Evolutionary conservation across 306 rosid genomes (phyloP), one percentile per base, ranked within the genome.

Genomic region (Prosopis cineraria): DNA sequence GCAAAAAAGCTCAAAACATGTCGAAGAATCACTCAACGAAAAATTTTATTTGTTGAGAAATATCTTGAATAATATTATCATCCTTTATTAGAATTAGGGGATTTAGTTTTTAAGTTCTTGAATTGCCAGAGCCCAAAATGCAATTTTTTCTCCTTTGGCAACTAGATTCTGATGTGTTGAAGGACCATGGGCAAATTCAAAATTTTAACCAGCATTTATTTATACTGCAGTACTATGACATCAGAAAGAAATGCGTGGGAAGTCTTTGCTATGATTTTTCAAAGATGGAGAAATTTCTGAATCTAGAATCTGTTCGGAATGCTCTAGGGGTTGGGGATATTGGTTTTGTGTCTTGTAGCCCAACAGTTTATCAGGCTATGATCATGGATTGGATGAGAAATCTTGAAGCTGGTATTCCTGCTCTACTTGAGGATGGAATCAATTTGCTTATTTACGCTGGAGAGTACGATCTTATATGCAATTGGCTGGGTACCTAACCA

Each of bases 311-410:
- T 50, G 98, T 91, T 27, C 89, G 93, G 81, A 88, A 88, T 73
- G 87, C 94, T 44, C 97, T 95, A 5, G 98, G 91, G 76, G 99
- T 93, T 81, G 96, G 93, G 81, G 87, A 91, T 72, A 87, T 91
- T 68, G 86, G 82, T 56, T 93, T 93, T 81, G 99, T 93, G 76
- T 95, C 99, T 4, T 95, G 99, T 83, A 95, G 99, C 84, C 69
- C 90, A 13, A 78, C 94, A 0, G 98, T 95, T 52, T 93, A 95
- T 82, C 85, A 85, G 78, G 98, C 99, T 77, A 95, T 95, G 99
- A 87, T 95, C 55, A 78, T 90, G 83, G 99, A 95, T 84, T 93
- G 97, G 97, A 95, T 95, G 99, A 89, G 97, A 80, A 93, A 95
- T 79, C 91, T 90, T 11, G 97, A 95, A 91, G 96, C 90, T 52